Evolutionary conservation across 441 rosid species (phyloP).

Genomic region (Omphalea diandra): DNA sequence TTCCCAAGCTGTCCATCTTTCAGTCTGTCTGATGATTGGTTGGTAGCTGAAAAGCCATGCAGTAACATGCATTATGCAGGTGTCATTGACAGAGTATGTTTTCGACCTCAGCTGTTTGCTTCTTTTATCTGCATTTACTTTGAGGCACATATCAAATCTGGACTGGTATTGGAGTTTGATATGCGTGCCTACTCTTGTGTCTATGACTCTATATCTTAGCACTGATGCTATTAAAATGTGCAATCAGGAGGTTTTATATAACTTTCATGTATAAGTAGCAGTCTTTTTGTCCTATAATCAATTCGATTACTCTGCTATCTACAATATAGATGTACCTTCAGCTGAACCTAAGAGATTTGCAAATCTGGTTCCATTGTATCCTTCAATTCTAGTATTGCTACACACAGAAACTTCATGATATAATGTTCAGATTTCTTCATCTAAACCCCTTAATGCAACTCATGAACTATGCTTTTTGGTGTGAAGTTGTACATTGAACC

Average conservation of each 20-base stretch:
- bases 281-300: not conserved
- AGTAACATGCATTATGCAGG: conserved; percentile 23
- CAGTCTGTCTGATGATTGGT: conserved; percentile 52
- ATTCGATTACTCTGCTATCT: not conserved
- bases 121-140: not conserved
- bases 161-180: not conserved
- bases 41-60: conserved; percentile 39
- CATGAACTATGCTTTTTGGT: conserved; percentile 4
- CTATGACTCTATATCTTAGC: not conserved
- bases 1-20: conserved; percentile 30
- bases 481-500: conserved; percentile 57
- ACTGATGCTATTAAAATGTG: not conserved
- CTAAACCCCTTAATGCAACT: conserved; percentile 11
- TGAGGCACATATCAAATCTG: not conserved
- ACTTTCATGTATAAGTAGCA: not conserved
- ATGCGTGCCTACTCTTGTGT: not conserved
- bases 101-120: not conserved
- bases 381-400: not conserved
- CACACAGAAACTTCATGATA: not conserved
- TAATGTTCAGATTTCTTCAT: conserved; percentile 7
- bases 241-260: not conserved
- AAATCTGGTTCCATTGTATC: too few species aligned
- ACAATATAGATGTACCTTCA: not conserved
- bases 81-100: conserved; percentile 46
- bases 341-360: too few species aligned